phyloP scores from a whole-genome alignment of 2,329 filamentous ascomycete genomes.

The Amylocarpus encephaloides region DNA sequence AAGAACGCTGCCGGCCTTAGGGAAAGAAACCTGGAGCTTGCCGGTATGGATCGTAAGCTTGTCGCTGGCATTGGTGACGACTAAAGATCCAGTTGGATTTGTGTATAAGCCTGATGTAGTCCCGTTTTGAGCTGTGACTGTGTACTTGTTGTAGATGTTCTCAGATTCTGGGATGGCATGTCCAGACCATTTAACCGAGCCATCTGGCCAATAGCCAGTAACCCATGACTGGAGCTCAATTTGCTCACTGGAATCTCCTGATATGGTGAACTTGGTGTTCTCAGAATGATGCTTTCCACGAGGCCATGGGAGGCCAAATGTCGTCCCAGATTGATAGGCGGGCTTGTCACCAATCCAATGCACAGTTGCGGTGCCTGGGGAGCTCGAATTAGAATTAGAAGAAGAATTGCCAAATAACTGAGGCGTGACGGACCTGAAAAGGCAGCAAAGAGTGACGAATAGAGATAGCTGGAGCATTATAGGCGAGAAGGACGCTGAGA shows the following conservation, averaged over 20 bases:
- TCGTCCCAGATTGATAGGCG: slow-evolving; percentile 15
- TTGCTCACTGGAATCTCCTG: slow-evolving; percentile 3
- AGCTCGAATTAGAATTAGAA: slow-evolving; percentile 1
- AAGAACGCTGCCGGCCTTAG: slow-evolving; percentile 13
- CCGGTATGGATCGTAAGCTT: slow-evolving; percentile 16
- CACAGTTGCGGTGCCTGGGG: slow-evolving; percentile 7
- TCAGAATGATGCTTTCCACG: slow-evolving; percentile 11
- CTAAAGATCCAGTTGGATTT: background rate
- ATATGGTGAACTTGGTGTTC: slow-evolving; percentile 14
- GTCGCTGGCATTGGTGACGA: background rate
- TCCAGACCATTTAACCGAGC: slow-evolving; percentile 55
- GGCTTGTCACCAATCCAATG: slow-evolving; percentile 20
- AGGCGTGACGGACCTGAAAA: slow-evolving; percentile 1
- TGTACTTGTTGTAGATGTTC: slow-evolving; percentile 38
- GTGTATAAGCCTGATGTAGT: background rate
- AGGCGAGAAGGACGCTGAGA: background rate
- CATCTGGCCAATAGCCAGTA: slow-evolving; percentile 54
- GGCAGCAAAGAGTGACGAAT: slow-evolving; percentile 3
- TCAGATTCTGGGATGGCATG: slow-evolving; percentile 46
- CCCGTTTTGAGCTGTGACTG: slow-evolving; percentile 25
- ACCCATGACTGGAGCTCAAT: slow-evolving; percentile 46
- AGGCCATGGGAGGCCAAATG: slow-evolving; percentile 21
- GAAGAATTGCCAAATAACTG: slow-evolving; percentile 5
- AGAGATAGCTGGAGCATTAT: slow-evolving; percentile 1
- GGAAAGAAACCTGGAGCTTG: slow-evolving; percentile 14